phyloP scores from a whole-genome alignment of 352 stramenopile species.

The Phytophthora palmivora region DNA sequence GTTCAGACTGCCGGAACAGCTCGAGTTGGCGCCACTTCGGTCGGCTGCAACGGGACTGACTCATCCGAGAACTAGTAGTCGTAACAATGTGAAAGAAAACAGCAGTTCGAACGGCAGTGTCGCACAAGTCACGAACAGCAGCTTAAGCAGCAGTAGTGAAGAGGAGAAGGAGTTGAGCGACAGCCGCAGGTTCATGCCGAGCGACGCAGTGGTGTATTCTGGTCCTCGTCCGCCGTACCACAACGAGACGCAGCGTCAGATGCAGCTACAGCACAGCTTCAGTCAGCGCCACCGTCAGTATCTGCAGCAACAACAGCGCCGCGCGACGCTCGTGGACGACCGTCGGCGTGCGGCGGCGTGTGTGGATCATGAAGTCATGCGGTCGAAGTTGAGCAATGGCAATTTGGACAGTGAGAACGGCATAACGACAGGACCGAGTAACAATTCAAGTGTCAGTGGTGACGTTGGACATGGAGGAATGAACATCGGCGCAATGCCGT shows the following conservation, averaged over 20 bases:
- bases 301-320: slow-evolving; percentile 35
- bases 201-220: slow-evolving; percentile 1
- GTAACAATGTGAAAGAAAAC: too few species aligned
- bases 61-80: too few species aligned
- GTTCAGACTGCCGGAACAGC: slow-evolving; percentile 15
- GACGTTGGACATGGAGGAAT: background rate
- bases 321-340: slow-evolving; percentile 19
- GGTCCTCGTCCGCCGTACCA: slow-evolving; percentile 1
- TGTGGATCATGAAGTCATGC: too few species aligned
- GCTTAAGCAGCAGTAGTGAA: slow-evolving; percentile 16
- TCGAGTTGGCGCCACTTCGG: background rate
- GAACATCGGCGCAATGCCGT: too few species aligned
- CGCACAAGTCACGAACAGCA: slow-evolving; percentile 9
- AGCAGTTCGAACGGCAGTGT: too few species aligned
- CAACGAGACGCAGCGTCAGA: slow-evolving; percentile 17
- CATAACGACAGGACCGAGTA: slow-evolving; percentile 27
- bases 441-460: slow-evolving; percentile 19
- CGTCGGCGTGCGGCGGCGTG: background rate
- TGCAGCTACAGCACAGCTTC: slow-evolving; percentile 23
- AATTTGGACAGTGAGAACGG: slow-evolving; percentile 33
- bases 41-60: too few species aligned
- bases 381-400: slow-evolving; percentile 21
- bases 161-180: slow-evolving; percentile 8
- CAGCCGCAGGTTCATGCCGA: background rate
- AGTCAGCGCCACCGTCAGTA: slow-evolving; percentile 21